These are phyloP conservation scores for Nakazawaea wyomingensis DNA, from an alignment of 805 yeast genomes.

Conservation along the genomic window DNA sequence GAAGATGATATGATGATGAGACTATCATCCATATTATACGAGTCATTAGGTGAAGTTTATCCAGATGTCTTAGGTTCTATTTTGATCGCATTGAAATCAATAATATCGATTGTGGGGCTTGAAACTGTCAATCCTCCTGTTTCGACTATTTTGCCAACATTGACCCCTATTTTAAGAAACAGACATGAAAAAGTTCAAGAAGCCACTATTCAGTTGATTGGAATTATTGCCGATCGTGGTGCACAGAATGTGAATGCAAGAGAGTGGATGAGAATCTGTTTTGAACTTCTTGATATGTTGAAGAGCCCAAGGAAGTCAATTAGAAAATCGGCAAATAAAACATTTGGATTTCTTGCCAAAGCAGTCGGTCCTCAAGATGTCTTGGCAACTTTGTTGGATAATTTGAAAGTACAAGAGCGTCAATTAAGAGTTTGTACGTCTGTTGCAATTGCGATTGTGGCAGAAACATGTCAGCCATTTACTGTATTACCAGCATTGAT, in stretches of 20 bases:
- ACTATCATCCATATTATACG: conserved; percentile 74
- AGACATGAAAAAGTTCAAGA: conserved; percentile 90
- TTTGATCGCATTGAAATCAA: conserved; percentile 60
- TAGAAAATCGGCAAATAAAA: conserved; percentile 77
- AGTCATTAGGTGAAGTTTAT: conserved; percentile 88
- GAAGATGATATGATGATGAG: conserved; percentile 60
- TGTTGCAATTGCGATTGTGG: conserved; percentile 95
- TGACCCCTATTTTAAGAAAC: conserved; percentile 88
- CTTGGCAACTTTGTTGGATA: conserved; percentile 73
- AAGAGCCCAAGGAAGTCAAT: conserved; percentile 75
- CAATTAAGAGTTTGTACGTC: conserved; percentile 96
- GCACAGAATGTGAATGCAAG: conserved; percentile 82
- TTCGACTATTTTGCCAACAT: conserved; percentile 74
- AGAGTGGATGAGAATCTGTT: conserved; percentile 97
- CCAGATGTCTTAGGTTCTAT: conserved; percentile 92
- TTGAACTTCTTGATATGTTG: conserved; percentile 83
- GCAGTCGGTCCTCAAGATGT: conserved; percentile 98
- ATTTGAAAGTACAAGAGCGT: conserved; percentile 88
- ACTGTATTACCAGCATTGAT: conserved; percentile 90
- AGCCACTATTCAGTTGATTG: conserved; percentile 71
- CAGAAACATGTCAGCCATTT: conserved; percentile 88
- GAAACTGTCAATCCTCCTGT: conserved; percentile 72
- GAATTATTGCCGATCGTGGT: conserved; percentile 73
- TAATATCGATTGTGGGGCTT: conserved; percentile 57
- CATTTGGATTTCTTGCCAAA: conserved; percentile 86